Conservation (phyloP, 2,329 filamentous ascomycete species). For the Hypoxylon sp. region DNA sequence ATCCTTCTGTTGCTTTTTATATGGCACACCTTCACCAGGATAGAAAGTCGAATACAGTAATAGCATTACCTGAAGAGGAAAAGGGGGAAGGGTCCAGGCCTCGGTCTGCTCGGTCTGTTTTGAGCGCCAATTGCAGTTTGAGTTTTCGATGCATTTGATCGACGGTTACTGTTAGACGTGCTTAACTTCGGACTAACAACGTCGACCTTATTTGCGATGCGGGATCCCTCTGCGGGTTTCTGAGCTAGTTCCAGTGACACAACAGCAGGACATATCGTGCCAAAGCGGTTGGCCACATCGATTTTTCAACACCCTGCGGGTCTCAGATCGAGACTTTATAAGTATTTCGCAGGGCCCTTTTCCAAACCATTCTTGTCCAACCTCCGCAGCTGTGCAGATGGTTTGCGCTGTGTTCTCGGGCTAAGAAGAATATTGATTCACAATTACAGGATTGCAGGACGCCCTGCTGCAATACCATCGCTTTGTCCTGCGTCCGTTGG, state of each 20-base stretch:
- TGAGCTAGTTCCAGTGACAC: slow-evolving; percentile 16
- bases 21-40: slow-evolving; percentile 9
- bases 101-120: slow-evolving; percentile 29
- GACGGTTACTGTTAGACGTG: slow-evolving; percentile 4
- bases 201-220: slow-evolving; percentile 11
- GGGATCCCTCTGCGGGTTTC: neutral
- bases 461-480: slow-evolving; percentile 30
- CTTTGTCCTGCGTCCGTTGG: slow-evolving; percentile 34
- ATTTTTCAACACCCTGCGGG: slow-evolving; percentile 18
- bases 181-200: neutral
- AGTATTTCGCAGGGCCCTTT: slow-evolving; percentile 28
- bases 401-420: slow-evolving; percentile 30
- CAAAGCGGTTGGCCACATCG: slow-evolving; percentile 8
- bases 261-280: slow-evolving; percentile 16
- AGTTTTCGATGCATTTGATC: slow-evolving; percentile 28
- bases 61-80: neutral
- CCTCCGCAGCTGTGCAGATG: slow-evolving; percentile 27
- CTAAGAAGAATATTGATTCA: slow-evolving; percentile 37
- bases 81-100: slow-evolving; percentile 2
- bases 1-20: slow-evolving; percentile 18
- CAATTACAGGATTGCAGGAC: slow-evolving; percentile 27
- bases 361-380: slow-evolving; percentile 28
- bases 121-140: slow-evolving; percentile 16
- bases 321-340: slow-evolving; percentile 23
- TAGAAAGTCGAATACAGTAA: slow-evolving; percentile 11